Percentiles rank a stretch among this genome's conserved stretches.
Evolutionary conservation across 495 filamentous ascomycete species (phyloP).

Genomic region (Chaetomium cochliodes): DNA sequence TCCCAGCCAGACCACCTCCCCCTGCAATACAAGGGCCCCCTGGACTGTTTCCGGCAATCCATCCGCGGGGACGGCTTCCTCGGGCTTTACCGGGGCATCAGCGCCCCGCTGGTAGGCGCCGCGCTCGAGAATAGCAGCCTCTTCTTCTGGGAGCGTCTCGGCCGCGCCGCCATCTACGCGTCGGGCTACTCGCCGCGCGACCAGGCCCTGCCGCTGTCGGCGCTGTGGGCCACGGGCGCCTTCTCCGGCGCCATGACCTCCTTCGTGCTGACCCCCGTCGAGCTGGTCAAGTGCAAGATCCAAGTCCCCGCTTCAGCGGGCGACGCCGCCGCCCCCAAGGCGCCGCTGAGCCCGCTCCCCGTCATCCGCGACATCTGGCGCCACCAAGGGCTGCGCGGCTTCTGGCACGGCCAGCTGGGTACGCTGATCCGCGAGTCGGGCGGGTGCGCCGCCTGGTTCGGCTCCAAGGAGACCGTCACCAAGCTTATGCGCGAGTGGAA

Average conservation of each 20-base stretch:
- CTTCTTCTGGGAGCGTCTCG: conserved; percentile 82
- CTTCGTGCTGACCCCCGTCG: conserved; percentile 87
- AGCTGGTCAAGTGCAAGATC: conserved; percentile 98
- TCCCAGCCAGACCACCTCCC: conserved; percentile 81
- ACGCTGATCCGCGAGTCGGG: conserved; percentile 94
- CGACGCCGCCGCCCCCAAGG: conserved; percentile 27
- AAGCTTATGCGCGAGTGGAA: conserved; percentile 58
- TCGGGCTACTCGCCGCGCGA: conserved; percentile 54
- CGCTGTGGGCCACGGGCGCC: conserved; percentile 72
- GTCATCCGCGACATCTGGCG: conserved; percentile 76
- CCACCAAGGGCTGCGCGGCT: conserved; percentile 76
- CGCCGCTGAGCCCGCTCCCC: conserved; percentile 42
- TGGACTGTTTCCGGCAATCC: conserved; percentile 92
- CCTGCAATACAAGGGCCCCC: conserved; percentile 76
- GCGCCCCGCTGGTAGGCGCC: conserved; percentile 84
- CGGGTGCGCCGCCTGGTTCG: conserved; percentile 94
- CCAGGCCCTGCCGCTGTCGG: conserved; percentile 62
- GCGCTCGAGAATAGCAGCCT: conserved; percentile 91
- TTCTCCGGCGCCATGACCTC: conserved; percentile 88
- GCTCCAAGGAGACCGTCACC: conserved; percentile 78
- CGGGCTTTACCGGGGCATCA: conserved; percentile 90
- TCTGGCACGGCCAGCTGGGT: conserved; percentile 93
- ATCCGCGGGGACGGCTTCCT: conserved; percentile 70
- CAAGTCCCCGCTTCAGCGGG: conserved; percentile 60
- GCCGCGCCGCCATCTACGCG: conserved; percentile 56